A percentile compares a stretch with the other conserved stretches of the same genome.
These are phyloP conservation scores for Pseudocercospora crystallina DNA, from an alignment of 2,329 filamentous ascomycete genomes.

Conservation along the genomic window DNA sequence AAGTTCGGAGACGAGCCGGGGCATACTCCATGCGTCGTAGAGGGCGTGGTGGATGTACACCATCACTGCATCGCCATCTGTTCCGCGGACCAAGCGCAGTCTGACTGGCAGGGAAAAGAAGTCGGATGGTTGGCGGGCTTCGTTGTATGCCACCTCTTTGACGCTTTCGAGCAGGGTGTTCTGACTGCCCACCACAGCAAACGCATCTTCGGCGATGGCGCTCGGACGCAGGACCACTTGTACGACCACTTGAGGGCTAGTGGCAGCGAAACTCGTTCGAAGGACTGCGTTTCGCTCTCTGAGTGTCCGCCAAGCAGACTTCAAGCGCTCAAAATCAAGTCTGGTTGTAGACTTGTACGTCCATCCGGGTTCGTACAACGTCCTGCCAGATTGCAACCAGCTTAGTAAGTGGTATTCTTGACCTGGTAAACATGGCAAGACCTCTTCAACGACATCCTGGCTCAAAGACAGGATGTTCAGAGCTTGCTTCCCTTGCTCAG, in stretches of 20 bases:
- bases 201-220: conserved; percentile 4
- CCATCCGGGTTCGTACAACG: conserved; percentile 18
- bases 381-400: conserved; percentile 16
- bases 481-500: neutral
- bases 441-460: conserved; percentile 8
- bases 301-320: conserved; percentile 10
- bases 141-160: conserved; percentile 4
- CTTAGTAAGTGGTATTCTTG: conserved; percentile 16
- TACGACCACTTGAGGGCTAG: neutral
- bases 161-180: conserved; percentile 6
- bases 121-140: conserved; percentile 12
- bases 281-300: conserved; percentile 14
- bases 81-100: conserved; percentile 9
- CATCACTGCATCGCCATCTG: conserved; percentile 16
- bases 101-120: conserved; percentile 14
- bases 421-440: conserved; percentile 16
- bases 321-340: conserved; percentile 4
- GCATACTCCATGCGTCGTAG: conserved; percentile 22
- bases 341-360: conserved; percentile 5
- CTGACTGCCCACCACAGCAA: neutral
- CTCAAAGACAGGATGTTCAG: neutral
- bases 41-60: conserved; percentile 18
- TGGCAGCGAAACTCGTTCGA: conserved; percentile 13
- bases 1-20: conserved; percentile 10
- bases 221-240: conserved; percentile 11